Percentiles rank a stretch among this genome's conserved stretches.
Conservation (phyloP, 108 stramenopile species). For the Fistulifera pelliculosa region DNA sequence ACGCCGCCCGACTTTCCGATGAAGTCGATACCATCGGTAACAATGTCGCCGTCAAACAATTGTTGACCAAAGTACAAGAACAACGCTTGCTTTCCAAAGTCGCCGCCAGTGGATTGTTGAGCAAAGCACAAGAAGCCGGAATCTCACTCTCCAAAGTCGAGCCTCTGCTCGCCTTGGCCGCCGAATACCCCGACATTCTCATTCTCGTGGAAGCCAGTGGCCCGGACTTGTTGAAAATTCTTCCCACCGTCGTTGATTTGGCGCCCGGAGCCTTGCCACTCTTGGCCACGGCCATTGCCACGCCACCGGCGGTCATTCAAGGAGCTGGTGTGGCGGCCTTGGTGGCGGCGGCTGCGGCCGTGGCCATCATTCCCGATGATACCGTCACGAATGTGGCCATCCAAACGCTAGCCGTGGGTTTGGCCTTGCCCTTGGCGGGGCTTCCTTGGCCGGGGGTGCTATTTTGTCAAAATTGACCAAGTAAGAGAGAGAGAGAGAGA, state of each 20-base stretch:
- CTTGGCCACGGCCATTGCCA: conserved; percentile 48
- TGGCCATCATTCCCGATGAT: conserved; percentile 71
- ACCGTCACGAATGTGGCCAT: conserved; percentile 62
- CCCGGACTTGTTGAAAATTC: conserved; percentile 72
- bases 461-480: conserved; percentile 64
- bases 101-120: conserved; percentile 66
- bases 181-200: conserved; percentile 62
- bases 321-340: conserved; percentile 45
- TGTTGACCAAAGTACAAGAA: conserved; percentile 47
- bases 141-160: conserved; percentile 75
- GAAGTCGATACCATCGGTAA: conserved; percentile 70
- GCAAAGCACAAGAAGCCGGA: conserved; percentile 74
- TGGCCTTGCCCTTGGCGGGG: conserved; percentile 42
- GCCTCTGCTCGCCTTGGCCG: conserved; percentile 63
- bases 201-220: conserved; percentile 79
- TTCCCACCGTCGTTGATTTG: conserved; percentile 68
- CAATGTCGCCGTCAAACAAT: conserved; percentile 72
- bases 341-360: conserved; percentile 53
- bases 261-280: conserved; percentile 75
- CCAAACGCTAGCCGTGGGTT: conserved; percentile 70
- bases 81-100: conserved; percentile 70
- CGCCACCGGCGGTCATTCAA: conserved; percentile 41
- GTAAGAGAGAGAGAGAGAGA: no score
- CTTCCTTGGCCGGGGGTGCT: conserved; percentile 56
- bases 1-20: conserved; percentile 16